Percentiles rank a stretch among this genome's conserved stretches.
Evolutionary conservation across 2,329 filamentous ascomycete species (phyloP).

Genomic region (Xylariaceae sp.): DNA sequence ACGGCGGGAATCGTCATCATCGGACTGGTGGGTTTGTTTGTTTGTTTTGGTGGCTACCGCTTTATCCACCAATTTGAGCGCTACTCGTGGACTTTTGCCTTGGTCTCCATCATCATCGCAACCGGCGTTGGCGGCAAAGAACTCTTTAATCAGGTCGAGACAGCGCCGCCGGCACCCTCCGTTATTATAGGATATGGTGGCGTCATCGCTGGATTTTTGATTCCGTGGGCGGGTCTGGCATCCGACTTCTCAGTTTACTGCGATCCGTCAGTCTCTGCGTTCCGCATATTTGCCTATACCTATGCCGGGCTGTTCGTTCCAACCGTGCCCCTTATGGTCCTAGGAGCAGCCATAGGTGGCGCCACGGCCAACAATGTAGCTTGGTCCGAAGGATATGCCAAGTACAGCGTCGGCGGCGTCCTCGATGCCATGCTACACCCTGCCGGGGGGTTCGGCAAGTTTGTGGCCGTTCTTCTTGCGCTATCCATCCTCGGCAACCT

Average conservation of each 20-base stretch:
- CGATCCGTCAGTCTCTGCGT: constrained; percentile 36
- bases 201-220: constrained; percentile 20
- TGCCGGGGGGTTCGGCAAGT: constrained; percentile 56
- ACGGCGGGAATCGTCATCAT: constrained; percentile 58
- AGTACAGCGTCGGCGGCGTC: constrained; percentile 52
- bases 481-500: constrained; percentile 55
- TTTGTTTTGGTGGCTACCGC: constrained; percentile 57
- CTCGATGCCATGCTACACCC: constrained; percentile 54
- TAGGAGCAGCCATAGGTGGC: constrained; percentile 60
- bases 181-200: constrained; percentile 8
- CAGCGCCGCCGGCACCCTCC: background rate
- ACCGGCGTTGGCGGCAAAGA: constrained; percentile 11
- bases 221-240: constrained; percentile 47
- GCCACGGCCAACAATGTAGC: constrained; percentile 48
- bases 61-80: constrained; percentile 53
- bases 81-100: constrained; percentile 51
- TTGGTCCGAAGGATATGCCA: constrained; percentile 50
- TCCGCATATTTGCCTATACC: constrained; percentile 47
- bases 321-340: constrained; percentile 48
- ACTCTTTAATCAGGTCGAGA: constrained; percentile 8
- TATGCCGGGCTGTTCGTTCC: constrained; percentile 41
- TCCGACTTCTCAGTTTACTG: constrained; percentile 59
- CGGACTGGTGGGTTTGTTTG: constrained; percentile 48
- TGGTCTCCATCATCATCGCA: constrained; percentile 48
- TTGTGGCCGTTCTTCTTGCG: constrained; percentile 53